Base-by-base conservation (phyloP, 192 early-diverging fungal species). In the Linnemannia exigua region DNA sequence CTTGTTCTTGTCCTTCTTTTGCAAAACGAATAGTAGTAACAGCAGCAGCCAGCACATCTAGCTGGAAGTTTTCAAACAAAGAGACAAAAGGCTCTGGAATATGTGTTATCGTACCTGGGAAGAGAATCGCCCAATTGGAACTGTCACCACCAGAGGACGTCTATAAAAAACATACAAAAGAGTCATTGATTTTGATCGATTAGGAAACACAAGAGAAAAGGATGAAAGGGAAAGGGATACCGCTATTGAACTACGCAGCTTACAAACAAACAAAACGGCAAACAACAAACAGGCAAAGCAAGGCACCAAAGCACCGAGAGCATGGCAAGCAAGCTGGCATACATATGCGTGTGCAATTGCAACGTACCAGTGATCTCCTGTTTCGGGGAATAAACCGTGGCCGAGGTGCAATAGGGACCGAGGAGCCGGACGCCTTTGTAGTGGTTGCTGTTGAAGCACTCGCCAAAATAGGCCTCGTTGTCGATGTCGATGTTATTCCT, bases 91-190 rank as follows among this genome's bases (percentile, higher is more conserved):
- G 28, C 25, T 28, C 14, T 25, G 58, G 14, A 28, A 9, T 3
- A 8, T 58, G 20, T 58, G 54, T n/a, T 28, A 25, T 15, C 63
- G 44, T 80, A 86, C 84, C 84, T 77, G 84, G 84, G 67, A 86
- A 86, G 31, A 86, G 67, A 63, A 86, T 86, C 8, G 84, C 84
- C 77, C 78, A 72, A 52, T 86, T 86, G 52, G 79, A 77, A 47
- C 67, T 83, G 20, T 83, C 70, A 22, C 70, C 63, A 14, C 81
- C 81, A n/a, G 67, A 69, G 8, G 83, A 79, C 66, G 69, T 85
- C 83, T 79, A 85, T 38, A n/a, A 50, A 48, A 70, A 48, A 20
- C 15, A n/a, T 17, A 70, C 28, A 63, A 44, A 74, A 41, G 20
- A 69, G 41, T 28, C 33, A 74, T 28, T n/a, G 25, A 79, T 58